Base-by-base conservation (phyloP, 306 rosid genomes). In the Ammopiptanthus mongolicus region DNA sequence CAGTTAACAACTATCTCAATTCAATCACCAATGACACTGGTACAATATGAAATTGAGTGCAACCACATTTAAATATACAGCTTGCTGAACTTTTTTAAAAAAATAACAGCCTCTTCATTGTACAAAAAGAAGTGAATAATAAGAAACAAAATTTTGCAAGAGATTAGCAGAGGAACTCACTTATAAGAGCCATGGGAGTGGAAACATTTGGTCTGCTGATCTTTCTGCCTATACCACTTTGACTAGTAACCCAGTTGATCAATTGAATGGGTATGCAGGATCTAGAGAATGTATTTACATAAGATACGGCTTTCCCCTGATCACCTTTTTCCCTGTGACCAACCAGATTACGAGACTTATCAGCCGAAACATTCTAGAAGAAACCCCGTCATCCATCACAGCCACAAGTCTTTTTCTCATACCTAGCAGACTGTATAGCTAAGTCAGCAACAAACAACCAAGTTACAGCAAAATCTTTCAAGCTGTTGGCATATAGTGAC, bases 401-500 rank as follows among this genome's bases (percentile, higher is more conserved):
- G 69, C 64, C 58, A 81, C 55, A 78, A 62, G 69, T 51, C 13
- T 53, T 71, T 71, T 81, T 74, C 25, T 58, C 83, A 34, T 87
- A 91, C 97, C 97, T 86, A 69, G 87, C 85, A 65, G 81, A 88
- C 64, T 80, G 87, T 69, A 89, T 74, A 52, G 90, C 94, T 28
- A 67, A 71, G 55, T 91, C 97, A 77, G 88, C 83, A 68, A 89
- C 86, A 33, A 88, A 78, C 82, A 87, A 48, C 97, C 97, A 91
- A 46, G 80, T 84, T 57, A 91, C 69, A 68, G 91, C 88, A 71
- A 86, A 81, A 71, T 80, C 81, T 89, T 83, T 87, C 81, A 84
- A 78, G 71, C 73, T 75, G 46, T 77, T 78, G 72, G 75, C 87
- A 64, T 86, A 41, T 41, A 23, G 67, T 31, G 87, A 78, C 63